Percentiles rank a stretch among this genome's conserved stretches.
Conservation (phyloP, 768 basidiomycete genomes). For the Hypholoma fasciculare region DNA sequence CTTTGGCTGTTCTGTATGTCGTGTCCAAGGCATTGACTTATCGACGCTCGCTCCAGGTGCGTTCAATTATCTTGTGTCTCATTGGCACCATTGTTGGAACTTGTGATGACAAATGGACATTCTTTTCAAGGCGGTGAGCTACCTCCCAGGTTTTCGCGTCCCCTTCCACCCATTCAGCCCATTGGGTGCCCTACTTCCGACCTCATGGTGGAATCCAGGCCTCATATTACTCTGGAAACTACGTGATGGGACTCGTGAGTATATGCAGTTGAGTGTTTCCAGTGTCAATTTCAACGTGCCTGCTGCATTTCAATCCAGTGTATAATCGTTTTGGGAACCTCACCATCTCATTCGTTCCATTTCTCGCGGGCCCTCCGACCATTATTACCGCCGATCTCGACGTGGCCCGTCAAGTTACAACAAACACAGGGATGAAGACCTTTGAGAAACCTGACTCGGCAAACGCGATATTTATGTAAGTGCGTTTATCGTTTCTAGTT, state of each 20-base stretch:
- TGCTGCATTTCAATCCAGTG: too few species aligned
- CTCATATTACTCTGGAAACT: slow-evolving; percentile 34
- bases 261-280: not conserved
- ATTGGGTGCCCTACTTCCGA: slow-evolving; percentile 37
- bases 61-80: not conserved
- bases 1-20: slow-evolving; percentile 24
- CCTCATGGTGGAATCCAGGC: slow-evolving; percentile 45
- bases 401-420: too few species aligned
- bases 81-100: not conserved
- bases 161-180: slow-evolving; percentile 40
- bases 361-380: too few species aligned
- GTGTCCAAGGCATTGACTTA: slow-evolving; percentile 32
- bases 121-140: slow-evolving; percentile 29
- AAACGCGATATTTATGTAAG: too few species aligned
- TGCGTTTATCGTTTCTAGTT: too few species aligned
- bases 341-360: too few species aligned
- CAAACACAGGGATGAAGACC: too few species aligned
- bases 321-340: too few species aligned
- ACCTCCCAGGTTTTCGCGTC: slow-evolving; percentile 38
- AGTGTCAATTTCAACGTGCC: too few species aligned
- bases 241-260: slow-evolving; percentile 31
- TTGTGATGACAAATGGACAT: not conserved
- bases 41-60: slow-evolving; percentile 30
- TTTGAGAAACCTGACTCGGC: too few species aligned
- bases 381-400: too few species aligned